These are phyloP conservation scores for Beauveria bassiana DNA, from an alignment of 2,329 filamentous ascomycete genomes.

Conservation along the genomic window DNA sequence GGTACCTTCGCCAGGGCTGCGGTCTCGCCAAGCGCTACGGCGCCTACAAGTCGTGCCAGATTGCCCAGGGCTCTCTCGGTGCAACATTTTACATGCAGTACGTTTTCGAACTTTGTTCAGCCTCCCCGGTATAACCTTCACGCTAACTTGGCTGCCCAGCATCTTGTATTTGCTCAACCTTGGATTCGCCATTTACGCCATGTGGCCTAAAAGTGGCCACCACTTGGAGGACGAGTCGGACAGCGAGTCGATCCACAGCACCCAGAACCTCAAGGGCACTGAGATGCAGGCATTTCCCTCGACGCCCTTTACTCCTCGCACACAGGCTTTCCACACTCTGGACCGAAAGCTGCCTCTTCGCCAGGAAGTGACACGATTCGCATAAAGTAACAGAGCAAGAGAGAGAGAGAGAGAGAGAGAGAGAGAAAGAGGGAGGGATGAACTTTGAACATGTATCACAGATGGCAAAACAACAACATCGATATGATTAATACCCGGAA, in stretches of 20 bases:
- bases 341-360: constrained; percentile 48
- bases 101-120: constrained; percentile 24
- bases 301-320: constrained; percentile 55
- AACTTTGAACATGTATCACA: not conserved
- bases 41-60: constrained; percentile 52
- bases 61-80: constrained; percentile 61
- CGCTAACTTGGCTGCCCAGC: constrained; percentile 29
- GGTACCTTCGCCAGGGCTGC: constrained; percentile 70
- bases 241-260: constrained; percentile 25
- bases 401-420: too few relatives aligned
- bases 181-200: constrained; percentile 49
- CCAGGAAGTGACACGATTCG: not conserved
- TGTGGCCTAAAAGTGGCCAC: constrained; percentile 48
- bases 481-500: not conserved
- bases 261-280: constrained; percentile 35
- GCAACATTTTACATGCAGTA: constrained; percentile 61
- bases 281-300: constrained; percentile 48
- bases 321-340: constrained; percentile 58
- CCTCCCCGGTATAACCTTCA: not conserved
- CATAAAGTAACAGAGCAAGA: not conserved
- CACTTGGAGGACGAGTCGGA: constrained; percentile 37
- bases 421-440: too few relatives aligned
- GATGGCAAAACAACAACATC: not conserved
- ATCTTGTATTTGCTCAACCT: constrained; percentile 53
- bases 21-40: constrained; percentile 46